These are phyloP conservation scores for Metarhizium guizhouense DNA, from an alignment of 2,329 filamentous ascomycete genomes.

Conservation along the genomic window DNA sequence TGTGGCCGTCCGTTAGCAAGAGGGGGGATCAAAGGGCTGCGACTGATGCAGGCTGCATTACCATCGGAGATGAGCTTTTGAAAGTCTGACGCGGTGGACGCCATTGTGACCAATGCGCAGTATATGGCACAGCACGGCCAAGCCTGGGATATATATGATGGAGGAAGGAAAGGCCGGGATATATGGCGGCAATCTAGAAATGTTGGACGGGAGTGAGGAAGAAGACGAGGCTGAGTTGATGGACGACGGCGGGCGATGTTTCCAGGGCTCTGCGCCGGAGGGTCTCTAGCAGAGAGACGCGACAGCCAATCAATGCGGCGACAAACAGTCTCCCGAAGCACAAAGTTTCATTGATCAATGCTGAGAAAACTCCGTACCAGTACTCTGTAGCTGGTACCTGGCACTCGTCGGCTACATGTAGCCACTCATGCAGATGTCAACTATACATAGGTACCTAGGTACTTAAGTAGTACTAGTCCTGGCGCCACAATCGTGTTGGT, in stretches of 20 bases:
- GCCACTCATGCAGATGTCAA: too few relatives aligned
- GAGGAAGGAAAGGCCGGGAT: background rate
- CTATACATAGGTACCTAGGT: too few relatives aligned
- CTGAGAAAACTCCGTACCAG: too few relatives aligned
- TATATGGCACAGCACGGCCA: background rate
- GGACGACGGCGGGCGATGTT: background rate
- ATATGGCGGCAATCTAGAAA: background rate
- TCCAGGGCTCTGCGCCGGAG: background rate
- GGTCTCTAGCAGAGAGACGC: background rate
- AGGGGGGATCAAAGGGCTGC: background rate
- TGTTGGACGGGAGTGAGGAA: background rate
- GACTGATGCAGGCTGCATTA: conserved; percentile 14
- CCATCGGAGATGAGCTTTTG: conserved; percentile 47
- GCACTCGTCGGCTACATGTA: too few relatives aligned
- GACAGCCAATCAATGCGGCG: conserved; percentile 1
- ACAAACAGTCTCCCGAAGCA: background rate
- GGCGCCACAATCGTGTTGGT: background rate
- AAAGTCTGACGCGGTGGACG: conserved; percentile 38
- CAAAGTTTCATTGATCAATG: background rate
- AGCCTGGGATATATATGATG: background rate
- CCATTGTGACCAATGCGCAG: conserved; percentile 22
- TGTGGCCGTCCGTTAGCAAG: background rate
- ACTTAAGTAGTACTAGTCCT: too few relatives aligned
- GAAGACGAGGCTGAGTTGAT: background rate
- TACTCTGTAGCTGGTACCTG: too few relatives aligned